Conservation (phyloP, 345 rosid genomes). For the Streptanthus diversifolius region DNA sequence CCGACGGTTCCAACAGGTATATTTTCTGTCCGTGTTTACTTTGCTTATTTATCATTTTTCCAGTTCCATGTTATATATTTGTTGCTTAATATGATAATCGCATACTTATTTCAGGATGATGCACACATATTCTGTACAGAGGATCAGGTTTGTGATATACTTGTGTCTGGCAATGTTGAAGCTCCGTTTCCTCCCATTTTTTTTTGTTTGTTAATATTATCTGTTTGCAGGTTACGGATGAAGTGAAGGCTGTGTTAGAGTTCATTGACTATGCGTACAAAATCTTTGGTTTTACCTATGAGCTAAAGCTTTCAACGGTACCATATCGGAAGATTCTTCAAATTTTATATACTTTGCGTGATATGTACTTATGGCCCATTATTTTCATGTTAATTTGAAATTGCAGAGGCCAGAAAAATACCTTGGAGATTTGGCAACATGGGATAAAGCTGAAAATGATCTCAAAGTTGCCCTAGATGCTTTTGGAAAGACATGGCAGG, state of each 20-base stretch:
- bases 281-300: slow-evolving; percentile 85
- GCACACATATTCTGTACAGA: slow-evolving; percentile 93
- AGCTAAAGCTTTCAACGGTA: slow-evolving; percentile 92
- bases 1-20: slow-evolving; percentile 98
- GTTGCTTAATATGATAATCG: not conserved
- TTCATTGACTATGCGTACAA: slow-evolving; percentile 70
- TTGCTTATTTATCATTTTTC: not conserved
- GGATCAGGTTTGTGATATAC: slow-evolving; percentile 53
- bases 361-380: not conserved
- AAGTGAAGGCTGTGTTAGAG: slow-evolving; percentile 75
- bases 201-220: not conserved
- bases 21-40: not conserved
- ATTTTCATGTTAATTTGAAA: slow-evolving; percentile 13
- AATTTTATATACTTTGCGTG: not conserved
- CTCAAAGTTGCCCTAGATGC: slow-evolving; percentile 71
- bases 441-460: slow-evolving; percentile 89
- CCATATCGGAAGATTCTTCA: slow-evolving; percentile 18
- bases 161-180: slow-evolving; percentile 1
- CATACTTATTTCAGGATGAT: slow-evolving; percentile 67
- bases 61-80: slow-evolving; percentile 6
- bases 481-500: slow-evolving; percentile 89
- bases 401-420: slow-evolving; percentile 92
- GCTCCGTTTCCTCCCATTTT: not conserved
- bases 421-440: slow-evolving; percentile 70
- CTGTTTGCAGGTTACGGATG: slow-evolving; percentile 67